Conservation (phyloP, 768 basidiomycete genomes). For the Mycena epipterygia region DNA sequence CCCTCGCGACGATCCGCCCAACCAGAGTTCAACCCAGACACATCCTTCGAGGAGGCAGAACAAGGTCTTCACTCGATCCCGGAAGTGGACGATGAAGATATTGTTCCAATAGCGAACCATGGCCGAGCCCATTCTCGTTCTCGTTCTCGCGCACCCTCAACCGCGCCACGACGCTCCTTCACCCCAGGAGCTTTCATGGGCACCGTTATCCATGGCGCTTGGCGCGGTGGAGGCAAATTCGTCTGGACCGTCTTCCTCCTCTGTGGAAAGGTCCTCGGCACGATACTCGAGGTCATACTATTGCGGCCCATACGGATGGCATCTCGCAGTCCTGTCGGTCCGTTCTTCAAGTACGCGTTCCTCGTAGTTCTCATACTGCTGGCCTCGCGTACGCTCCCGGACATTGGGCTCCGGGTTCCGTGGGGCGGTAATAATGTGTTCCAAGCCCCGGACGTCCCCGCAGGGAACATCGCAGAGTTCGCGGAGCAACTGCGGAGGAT, state of each 20-base stretch:
- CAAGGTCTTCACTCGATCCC: constrained; percentile 73
- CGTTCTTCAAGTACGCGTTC: constrained; percentile 49
- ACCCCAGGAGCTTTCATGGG: constrained; percentile 57
- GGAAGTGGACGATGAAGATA: constrained; percentile 70
- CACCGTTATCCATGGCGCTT: constrained; percentile 52
- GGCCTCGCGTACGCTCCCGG: constrained; percentile 50
- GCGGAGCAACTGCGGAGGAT: constrained; percentile 72
- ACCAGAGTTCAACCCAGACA: constrained; percentile 46
- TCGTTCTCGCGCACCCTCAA: constrained; percentile 46
- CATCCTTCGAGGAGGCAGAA: constrained; percentile 60
- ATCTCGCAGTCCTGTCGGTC: constrained; percentile 46
- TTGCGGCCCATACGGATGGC: constrained; percentile 62
- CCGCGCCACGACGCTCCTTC: constrained; percentile 30
- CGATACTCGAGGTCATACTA: constrained; percentile 61
- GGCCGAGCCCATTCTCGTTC: constrained; percentile 42
- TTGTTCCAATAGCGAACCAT: constrained; percentile 42
- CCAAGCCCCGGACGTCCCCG: constrained; percentile 68
- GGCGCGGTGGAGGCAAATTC: too few species aligned
- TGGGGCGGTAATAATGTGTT: constrained; percentile 52
- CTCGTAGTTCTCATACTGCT: constrained; percentile 53
- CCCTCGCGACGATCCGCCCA: constrained; percentile 46
- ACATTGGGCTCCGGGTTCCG: constrained; percentile 41
- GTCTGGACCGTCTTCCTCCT: constrained; percentile 54
- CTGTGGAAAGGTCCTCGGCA: constrained; percentile 64
- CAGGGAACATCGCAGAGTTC: constrained; percentile 76